phyloP scores from a whole-genome alignment of 192 early-diverging fungal genomes.

The Pilobolus umbonatus region DNA sequence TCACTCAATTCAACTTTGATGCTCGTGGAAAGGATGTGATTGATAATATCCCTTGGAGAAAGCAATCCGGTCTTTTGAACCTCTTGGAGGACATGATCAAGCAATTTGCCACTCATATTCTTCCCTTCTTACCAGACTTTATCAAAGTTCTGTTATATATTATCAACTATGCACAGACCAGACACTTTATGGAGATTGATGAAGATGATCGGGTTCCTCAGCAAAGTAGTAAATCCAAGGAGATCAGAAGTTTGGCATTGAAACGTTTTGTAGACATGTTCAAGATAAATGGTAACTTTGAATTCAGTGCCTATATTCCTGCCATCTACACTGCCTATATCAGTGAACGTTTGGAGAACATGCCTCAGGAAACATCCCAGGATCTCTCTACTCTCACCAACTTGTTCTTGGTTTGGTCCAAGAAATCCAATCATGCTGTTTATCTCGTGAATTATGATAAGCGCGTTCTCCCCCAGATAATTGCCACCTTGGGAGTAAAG shows the following conservation, averaged over 20 bases:
- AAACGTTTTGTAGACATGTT: constrained; percentile 78
- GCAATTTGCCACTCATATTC: constrained; percentile 70
- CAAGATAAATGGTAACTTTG: constrained; percentile 61
- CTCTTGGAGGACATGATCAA: constrained; percentile 77
- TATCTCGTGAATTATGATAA: constrained; percentile 65
- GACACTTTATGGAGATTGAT: constrained; percentile 15
- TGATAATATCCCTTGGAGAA: constrained; percentile 40
- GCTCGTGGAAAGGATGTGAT: constrained; percentile 31
- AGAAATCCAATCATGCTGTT: constrained; percentile 51
- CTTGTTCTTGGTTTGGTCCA: constrained; percentile 76
- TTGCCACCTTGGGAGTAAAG: constrained; percentile 72
- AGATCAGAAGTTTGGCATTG: constrained; percentile 66
- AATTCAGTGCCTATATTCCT: constrained; percentile 72
- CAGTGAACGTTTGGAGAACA: constrained; percentile 59
- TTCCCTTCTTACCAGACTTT: constrained; percentile 66
- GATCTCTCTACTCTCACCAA: constrained; percentile 74
- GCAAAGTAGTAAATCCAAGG: constrained; percentile 49
- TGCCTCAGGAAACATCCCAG: constrained; percentile 85
- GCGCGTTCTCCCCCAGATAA: constrained; percentile 62
- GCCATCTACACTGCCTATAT: constrained; percentile 73
- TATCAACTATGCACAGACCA: constrained; percentile 50
- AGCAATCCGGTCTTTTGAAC: constrained; percentile 78
- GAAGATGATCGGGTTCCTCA: constrained; percentile 12
- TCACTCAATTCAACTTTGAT: constrained; percentile 34
- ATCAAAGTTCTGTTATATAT: constrained; percentile 75